Conservation (phyloP, 164 flowering plant genomes). For the Dillenia turbinata region DNA sequence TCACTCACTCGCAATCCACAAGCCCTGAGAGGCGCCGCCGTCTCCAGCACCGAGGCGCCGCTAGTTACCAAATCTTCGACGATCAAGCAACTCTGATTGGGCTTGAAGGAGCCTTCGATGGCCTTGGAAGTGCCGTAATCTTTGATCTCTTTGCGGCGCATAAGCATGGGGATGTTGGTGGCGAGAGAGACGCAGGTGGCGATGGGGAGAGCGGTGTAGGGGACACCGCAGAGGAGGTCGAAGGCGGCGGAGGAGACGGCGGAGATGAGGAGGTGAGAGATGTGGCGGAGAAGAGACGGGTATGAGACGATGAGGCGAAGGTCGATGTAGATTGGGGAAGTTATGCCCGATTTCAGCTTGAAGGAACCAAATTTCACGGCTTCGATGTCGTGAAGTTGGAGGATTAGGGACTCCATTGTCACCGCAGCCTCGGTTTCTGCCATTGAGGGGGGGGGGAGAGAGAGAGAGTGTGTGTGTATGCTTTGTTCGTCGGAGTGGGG, state of each 20-base stretch:
- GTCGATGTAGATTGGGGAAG: conserved; percentile 93
- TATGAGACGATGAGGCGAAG: conserved; percentile 93
- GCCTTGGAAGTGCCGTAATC: conserved; percentile 79
- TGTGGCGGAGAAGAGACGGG: conserved; percentile 72
- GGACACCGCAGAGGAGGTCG: conserved; percentile 88
- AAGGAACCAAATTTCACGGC: conserved; percentile 93
- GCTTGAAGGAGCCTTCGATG: conserved; percentile 63
- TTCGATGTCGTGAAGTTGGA: conserved; percentile 79
- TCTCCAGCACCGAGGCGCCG: conserved; percentile 91
- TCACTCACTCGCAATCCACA: conserved; percentile 76
- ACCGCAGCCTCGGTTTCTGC: conserved; percentile 9
- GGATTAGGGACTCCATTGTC: conserved; percentile 68
- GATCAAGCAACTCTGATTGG: conserved; percentile 51
- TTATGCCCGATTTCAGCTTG: conserved; percentile 90
- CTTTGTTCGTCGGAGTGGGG: no score
- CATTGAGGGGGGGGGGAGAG: neutral
- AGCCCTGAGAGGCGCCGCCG: conserved; percentile 74
- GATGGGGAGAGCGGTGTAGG: conserved; percentile 96
- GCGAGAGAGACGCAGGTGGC: conserved; percentile 72
- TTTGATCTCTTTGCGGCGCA: conserved; percentile 92
- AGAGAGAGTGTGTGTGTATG: no score
- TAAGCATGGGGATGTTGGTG: conserved; percentile 72
- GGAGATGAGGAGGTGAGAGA: conserved; percentile 61
- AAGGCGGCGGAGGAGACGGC: conserved; percentile 36
- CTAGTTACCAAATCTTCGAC: conserved; percentile 89